A percentile compares a stretch with the other conserved stretches of the same genome.
These are phyloP conservation scores for Gyromitra esculenta DNA, from an alignment of 2,329 filamentous ascomycete species.

Conservation along the genomic window DNA sequence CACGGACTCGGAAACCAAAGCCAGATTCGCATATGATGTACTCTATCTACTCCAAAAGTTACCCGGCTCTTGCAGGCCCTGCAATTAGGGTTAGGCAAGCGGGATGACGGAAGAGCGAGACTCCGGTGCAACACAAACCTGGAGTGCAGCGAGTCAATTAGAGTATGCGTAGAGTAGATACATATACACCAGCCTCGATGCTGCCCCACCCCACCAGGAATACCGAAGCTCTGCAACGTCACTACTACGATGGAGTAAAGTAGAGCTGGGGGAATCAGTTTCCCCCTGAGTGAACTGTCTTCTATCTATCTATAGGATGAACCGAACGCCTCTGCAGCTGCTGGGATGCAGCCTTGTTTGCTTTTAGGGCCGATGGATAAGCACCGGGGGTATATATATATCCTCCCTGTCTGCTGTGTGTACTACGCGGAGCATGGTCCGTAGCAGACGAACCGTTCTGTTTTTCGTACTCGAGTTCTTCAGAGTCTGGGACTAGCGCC, in stretches of 20 bases:
- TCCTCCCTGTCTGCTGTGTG: background rate
- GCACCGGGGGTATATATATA: background rate
- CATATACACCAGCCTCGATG: background rate
- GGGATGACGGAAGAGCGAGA: background rate
- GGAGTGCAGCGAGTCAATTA: background rate
- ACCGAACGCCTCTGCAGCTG: background rate
- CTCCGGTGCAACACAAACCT: constrained; percentile 1
- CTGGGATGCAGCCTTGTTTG: background rate
- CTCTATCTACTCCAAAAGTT: background rate
- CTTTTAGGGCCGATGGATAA: background rate
- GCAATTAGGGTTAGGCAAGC: background rate
- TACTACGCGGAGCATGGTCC: background rate
- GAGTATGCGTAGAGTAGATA: no score
- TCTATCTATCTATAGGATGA: constrained; percentile 1
- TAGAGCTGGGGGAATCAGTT: background rate
- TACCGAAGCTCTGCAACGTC: constrained; percentile 6
- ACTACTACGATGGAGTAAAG: background rate
- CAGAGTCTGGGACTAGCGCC: background rate
- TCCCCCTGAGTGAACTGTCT: background rate
- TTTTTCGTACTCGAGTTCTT: background rate
- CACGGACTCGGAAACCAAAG: background rate
- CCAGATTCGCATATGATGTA: no score
- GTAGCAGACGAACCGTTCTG: background rate
- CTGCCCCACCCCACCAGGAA: background rate
- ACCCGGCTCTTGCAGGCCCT: background rate